Conservation (phyloP, 805 yeast genomes). For the Geotrichum ghanense region DNA sequence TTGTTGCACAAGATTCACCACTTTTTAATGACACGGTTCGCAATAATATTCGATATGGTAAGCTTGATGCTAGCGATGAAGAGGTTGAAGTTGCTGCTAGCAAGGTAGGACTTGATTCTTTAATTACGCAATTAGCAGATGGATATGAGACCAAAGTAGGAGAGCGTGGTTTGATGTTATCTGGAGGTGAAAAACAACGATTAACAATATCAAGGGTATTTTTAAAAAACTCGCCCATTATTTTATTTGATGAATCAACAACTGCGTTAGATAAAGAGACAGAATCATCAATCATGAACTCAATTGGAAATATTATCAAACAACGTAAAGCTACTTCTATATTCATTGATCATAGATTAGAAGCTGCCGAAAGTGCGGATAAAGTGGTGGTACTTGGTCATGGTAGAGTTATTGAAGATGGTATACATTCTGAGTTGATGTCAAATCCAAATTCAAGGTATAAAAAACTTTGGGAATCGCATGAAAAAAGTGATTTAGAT, state of each 20-base stretch:
- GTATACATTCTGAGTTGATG: slow-evolving; percentile 61
- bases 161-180: slow-evolving; percentile 94
- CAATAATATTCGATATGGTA: slow-evolving; percentile 83
- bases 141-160: slow-evolving; percentile 85
- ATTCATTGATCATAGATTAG: slow-evolving; percentile 84
- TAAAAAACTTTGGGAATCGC: slow-evolving; percentile 80
- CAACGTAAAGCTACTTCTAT: slow-evolving; percentile 59
- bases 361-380: slow-evolving; percentile 90
- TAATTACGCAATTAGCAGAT: slow-evolving; percentile 65
- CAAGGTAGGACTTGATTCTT: slow-evolving; percentile 54
- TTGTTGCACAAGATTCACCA: slow-evolving; percentile 97
- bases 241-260: slow-evolving; percentile 93
- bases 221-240: slow-evolving; percentile 74
- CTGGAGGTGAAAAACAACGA: slow-evolving; percentile 98
- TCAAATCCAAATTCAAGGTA: slow-evolving; percentile 49
- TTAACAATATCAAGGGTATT: slow-evolving; percentile 88
- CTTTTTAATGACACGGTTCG: slow-evolving; percentile 80
- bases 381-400: slow-evolving; percentile 76
- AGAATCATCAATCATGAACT: slow-evolving; percentile 69
- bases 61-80: slow-evolving; percentile 57
- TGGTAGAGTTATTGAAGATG: slow-evolving; percentile 81
- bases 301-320: slow-evolving; percentile 57
- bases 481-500: too few relatives aligned
- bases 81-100: slow-evolving; percentile 56
- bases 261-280: slow-evolving; percentile 95